Evolutionary conservation across 805 yeast species (phyloP).

Genomic region (Metschnikowia cerradonensis): DNA sequence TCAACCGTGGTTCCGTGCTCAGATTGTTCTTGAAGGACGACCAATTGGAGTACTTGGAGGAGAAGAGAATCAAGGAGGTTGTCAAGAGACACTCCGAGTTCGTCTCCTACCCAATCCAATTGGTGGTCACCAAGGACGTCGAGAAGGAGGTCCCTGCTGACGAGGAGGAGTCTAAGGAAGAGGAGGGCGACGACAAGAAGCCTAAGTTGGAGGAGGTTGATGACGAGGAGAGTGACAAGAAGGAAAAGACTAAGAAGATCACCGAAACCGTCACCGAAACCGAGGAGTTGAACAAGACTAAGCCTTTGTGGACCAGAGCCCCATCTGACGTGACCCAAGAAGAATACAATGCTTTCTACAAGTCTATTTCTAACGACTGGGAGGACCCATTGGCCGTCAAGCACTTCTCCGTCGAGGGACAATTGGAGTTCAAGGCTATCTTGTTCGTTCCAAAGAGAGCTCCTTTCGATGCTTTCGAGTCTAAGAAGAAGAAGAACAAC

Average conservation of each 20-base stretch:
- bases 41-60: conserved; percentile 98
- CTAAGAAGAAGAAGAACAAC: conserved; percentile 98
- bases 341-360: conserved; percentile 98
- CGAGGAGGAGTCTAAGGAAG: conserved; percentile 52
- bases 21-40: conserved; percentile 98
- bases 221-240: conserved; percentile 57
- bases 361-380: conserved; percentile 99
- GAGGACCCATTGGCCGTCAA: conserved; percentile 99
- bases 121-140: conserved; percentile 96
- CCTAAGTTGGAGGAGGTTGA: conserved; percentile 72
- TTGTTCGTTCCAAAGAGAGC: conserved; percentile 98
- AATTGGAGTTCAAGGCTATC: conserved; percentile 97
- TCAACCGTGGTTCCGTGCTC: conserved; percentile 92
- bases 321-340: conserved; percentile 97
- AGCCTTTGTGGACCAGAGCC: conserved; percentile 99
- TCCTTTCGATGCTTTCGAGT: conserved; percentile 96
- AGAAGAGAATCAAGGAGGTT: conserved; percentile 98
- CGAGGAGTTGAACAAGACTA: conserved; percentile 97
- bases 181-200: conserved; percentile 53
- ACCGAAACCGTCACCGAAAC: conserved; percentile 92
- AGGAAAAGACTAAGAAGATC: conserved; percentile 79
- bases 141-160: conserved; percentile 94
- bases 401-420: conserved; percentile 99
- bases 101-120: conserved; percentile 98
- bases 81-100: conserved; percentile 99